A percentile compares a stretch with the other conserved stretches of the same genome.
phyloP scores from a whole-genome alignment of 352 stramenopile species.

The Phytophthora tubulina region DNA sequence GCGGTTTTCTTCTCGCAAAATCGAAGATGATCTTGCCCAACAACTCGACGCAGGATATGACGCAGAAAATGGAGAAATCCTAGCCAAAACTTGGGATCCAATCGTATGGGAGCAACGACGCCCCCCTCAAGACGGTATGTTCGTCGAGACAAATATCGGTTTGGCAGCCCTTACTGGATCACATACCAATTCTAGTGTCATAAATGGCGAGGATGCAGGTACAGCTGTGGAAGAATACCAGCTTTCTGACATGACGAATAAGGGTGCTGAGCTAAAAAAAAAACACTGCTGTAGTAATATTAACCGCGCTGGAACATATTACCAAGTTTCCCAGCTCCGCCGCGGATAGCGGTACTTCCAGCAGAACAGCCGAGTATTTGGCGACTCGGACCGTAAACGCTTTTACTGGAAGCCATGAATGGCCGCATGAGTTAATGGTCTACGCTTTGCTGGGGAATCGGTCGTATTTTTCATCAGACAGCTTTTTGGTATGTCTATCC shows the following conservation, averaged over 20 bases:
- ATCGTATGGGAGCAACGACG: background rate
- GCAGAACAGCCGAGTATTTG: background rate
- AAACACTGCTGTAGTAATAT: background rate
- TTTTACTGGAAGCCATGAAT: background rate
- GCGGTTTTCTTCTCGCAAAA: background rate
- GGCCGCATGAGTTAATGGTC: background rate
- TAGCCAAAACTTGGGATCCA: background rate
- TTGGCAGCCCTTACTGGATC: background rate
- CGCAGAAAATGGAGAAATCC: background rate
- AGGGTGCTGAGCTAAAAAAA: background rate
- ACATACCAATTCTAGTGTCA: background rate
- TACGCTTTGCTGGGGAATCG: background rate
- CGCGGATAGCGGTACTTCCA: background rate
- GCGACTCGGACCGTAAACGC: background rate
- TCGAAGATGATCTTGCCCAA: background rate
- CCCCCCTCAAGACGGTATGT: background rate
- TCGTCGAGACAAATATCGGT: background rate
- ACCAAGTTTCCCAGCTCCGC: background rate
- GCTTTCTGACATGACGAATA: background rate
- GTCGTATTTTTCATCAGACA: background rate
- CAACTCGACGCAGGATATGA: background rate
- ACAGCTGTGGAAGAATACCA: background rate
- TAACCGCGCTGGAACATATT: background rate
- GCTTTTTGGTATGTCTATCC: background rate
- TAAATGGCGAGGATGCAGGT: background rate